Conservation (phyloP, 257 asterid genomes). For the Handroanthus guayacan region DNA sequence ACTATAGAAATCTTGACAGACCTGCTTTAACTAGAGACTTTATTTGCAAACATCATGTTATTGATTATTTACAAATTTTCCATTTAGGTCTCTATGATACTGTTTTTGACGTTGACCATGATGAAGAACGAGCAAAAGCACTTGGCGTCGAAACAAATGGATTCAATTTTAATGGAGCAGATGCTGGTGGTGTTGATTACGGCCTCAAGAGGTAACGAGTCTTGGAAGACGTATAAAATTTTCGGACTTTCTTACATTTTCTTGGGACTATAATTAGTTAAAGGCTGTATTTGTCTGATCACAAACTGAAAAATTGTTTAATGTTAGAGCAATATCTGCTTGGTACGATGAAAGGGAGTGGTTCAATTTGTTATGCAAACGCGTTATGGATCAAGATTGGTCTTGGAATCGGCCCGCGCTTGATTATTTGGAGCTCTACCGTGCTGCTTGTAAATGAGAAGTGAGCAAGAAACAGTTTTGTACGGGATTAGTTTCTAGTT, state of each 20-base stretch:
- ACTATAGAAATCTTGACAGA: no score
- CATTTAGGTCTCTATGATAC: conserved; percentile 89
- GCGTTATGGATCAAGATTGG: conserved; percentile 99
- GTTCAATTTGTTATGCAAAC: conserved; percentile 79
- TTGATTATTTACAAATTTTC: conserved; percentile 3
- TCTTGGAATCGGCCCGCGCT: conserved; percentile 99
- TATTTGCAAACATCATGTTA: conserved; percentile 7
- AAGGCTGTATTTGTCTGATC: no score
- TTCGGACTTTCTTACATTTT: no score
- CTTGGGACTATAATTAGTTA: no score
- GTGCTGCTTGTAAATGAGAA: conserved; percentile 77
- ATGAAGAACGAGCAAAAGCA: conserved; percentile 78
- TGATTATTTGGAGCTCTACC: conserved; percentile 98
- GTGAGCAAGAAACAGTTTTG: conserved; percentile 30
- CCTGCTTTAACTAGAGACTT: no score
- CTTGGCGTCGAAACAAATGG: conserved; percentile 90
- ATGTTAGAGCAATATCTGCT: conserved; percentile 78
- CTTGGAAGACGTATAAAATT: no score
- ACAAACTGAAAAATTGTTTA: neutral
- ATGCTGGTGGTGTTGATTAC: conserved; percentile 92
- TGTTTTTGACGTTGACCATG: conserved; percentile 95
- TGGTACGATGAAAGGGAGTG: conserved; percentile 89
- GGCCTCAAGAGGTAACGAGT: conserved; percentile 81
- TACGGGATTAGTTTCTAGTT: conserved; percentile 53
- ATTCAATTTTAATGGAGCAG: conserved; percentile 94